Evolutionary conservation across 106 monocot genomes (phyloP).

Genomic region (Apostasia shenzhenica): DNA sequence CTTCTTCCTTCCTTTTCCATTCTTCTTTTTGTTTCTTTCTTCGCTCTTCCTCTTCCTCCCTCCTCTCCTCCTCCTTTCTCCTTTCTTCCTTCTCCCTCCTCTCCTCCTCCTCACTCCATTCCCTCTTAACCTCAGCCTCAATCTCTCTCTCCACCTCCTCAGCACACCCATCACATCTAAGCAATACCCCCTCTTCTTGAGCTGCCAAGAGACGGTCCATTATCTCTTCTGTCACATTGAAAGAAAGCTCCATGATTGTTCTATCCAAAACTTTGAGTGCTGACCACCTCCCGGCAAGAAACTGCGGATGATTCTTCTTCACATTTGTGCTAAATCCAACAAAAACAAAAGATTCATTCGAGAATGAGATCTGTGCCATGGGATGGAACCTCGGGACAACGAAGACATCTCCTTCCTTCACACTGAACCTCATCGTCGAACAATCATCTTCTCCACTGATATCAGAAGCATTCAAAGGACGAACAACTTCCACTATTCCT

Average conservation of each 20-base stretch:
- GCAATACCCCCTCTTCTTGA: conserved; percentile 33
- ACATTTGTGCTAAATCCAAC: conserved; percentile 50
- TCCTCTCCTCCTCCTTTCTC: not conserved
- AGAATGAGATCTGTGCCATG: conserved; percentile 75
- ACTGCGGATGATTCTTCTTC: conserved; percentile 52
- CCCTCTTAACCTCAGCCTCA: conserved; percentile 16
- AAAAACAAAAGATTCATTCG: conserved; percentile 59
- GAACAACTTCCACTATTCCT: conserved; percentile 69
- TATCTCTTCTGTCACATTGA: conserved; percentile 18
- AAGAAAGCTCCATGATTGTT: conserved; percentile 35
- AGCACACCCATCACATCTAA: conserved; percentile 52
- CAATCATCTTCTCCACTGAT: not conserved
- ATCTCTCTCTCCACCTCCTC: conserved; percentile 41
- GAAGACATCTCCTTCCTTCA: conserved; percentile 70
- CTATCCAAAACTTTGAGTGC: conserved; percentile 30
- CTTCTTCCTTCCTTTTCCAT: not conserved
- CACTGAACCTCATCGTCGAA: conserved; percentile 24
- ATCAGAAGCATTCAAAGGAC: conserved; percentile 19
- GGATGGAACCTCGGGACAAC: conserved; percentile 66
- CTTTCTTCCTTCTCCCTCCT: not conserved
- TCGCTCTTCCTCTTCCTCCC: not conserved
- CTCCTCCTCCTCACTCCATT: conserved; percentile 11
- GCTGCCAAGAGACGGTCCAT: conserved; percentile 24
- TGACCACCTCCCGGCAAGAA: conserved; percentile 49
- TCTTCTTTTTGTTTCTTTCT: not conserved